Percentiles rank a stretch among this genome's conserved stretches.
Evolutionary conservation across 2,329 filamentous ascomycete species (phyloP).

Genomic region (Grosmannia serpens): DNA sequence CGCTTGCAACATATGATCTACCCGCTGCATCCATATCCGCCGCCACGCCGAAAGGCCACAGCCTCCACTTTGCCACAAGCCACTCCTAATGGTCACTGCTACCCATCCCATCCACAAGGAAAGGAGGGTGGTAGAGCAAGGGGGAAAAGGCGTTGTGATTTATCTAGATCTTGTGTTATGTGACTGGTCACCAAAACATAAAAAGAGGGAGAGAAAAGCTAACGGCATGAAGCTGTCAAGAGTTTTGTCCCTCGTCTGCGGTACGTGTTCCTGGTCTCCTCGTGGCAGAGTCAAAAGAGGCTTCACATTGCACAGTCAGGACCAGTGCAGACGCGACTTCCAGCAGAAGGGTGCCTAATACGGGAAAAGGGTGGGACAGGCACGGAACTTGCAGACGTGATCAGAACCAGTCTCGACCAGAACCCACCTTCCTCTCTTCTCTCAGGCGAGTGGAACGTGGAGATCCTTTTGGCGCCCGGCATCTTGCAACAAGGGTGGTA

Average conservation of each 20-base stretch:
- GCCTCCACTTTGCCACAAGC: neutral
- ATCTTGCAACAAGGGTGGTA: neutral
- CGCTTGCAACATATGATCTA: neutral
- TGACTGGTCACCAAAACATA: conserved; percentile 29
- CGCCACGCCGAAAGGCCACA: neutral
- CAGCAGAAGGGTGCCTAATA: neutral
- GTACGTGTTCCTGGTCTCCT: neutral
- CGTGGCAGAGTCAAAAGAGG: neutral
- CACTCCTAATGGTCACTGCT: neutral
- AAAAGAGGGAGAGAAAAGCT: neutral
- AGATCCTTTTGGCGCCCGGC: neutral
- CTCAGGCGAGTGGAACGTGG: neutral
- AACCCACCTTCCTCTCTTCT: neutral
- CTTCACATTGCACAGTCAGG: neutral
- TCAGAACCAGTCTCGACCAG: neutral
- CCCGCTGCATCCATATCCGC: neutral
- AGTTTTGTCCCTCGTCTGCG: neutral
- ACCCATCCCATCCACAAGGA: conserved; percentile 1
- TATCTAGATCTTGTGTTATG: conserved; percentile 39
- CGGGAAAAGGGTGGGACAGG: neutral
- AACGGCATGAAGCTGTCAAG: conserved; percentile 7
- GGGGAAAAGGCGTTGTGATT: conserved; percentile 2
- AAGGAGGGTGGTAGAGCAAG: conserved; percentile 6
- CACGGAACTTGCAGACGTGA: neutral
- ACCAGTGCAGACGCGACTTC: neutral